phyloP scores from a whole-genome alignment of 129 eudicot genomes.

The Deinandra increscens region DNA sequence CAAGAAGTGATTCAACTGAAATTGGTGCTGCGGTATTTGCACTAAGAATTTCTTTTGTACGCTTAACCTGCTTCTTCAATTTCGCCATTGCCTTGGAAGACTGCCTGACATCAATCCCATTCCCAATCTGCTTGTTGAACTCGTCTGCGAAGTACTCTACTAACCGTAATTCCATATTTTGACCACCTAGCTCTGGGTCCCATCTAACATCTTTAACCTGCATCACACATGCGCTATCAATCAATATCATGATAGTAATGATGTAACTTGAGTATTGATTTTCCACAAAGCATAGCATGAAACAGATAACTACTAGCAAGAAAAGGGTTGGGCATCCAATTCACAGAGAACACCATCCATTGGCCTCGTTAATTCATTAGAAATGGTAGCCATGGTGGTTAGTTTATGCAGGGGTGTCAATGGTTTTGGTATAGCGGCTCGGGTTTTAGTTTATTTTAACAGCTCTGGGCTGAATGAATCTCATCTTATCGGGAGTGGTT shows the following conservation, averaged over 20 bases:
- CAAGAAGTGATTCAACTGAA: constrained; percentile 92
- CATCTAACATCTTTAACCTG: constrained; percentile 94
- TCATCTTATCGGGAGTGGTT: constrained; percentile 9
- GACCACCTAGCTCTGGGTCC: constrained; percentile 97
- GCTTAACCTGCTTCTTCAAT: constrained; percentile 95
- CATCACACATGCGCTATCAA: constrained; percentile 25
- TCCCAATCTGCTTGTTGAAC: constrained; percentile 89
- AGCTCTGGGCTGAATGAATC: not conserved
- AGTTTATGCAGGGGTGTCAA: not conserved
- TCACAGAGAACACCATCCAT: not conserved
- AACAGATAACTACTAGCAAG: constrained; percentile 1
- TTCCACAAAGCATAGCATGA: constrained; percentile 10
- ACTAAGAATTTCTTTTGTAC: constrained; percentile 97
- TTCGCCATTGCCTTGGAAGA: constrained; percentile 98
- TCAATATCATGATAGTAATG: constrained; percentile 5
- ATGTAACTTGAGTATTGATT: not conserved
- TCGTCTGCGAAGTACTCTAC: constrained; percentile 95
- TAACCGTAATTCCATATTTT: constrained; percentile 79
- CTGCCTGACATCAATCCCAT: constrained; percentile 82
- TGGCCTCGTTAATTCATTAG: not conserved
- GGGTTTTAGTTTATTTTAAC: constrained; percentile 5
- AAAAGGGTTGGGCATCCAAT: constrained; percentile 11
- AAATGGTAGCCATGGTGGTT: not conserved
- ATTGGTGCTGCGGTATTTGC: constrained; percentile 95
- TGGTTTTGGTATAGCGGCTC: not conserved